phyloP scores from a whole-genome alignment of 345 rosid species.

The Bruguiera parviflora region DNA sequence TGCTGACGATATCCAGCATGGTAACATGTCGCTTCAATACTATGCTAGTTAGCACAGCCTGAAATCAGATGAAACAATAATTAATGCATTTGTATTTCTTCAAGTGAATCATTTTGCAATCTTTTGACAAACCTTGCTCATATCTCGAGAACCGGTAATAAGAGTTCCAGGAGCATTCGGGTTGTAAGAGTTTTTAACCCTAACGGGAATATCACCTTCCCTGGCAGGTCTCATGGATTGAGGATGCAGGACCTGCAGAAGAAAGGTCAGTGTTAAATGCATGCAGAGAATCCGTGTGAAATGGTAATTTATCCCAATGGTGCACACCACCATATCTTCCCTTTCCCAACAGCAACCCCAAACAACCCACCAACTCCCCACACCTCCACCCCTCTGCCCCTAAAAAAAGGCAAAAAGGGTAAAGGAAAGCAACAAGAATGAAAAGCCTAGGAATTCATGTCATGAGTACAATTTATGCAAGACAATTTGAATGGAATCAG shows the following conservation, averaged over 20 bases:
- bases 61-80: conserved; percentile 28
- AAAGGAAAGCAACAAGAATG: neutral
- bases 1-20: conserved; percentile 95
- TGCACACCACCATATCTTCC: neutral
- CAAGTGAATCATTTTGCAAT: conserved; percentile 6
- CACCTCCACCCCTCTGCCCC: neutral
- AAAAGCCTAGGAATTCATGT: neutral
- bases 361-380: too few species aligned
- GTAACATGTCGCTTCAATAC: conserved; percentile 96
- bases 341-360: too few species aligned
- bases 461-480: neutral
- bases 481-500: neutral
- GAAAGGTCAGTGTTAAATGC: neutral
- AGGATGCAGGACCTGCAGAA: conserved; percentile 87
- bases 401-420: neutral
- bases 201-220: conserved; percentile 95
- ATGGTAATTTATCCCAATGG: too few species aligned
- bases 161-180: conserved; percentile 97
- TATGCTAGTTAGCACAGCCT: conserved; percentile 96
- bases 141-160: conserved; percentile 78
- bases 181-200: conserved; percentile 97
- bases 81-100: conserved; percentile 8
- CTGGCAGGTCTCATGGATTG: conserved; percentile 99
- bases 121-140: conserved; percentile 69
- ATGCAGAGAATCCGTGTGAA: too few species aligned